Base-by-base conservation (phyloP, 306 rosid genomes). In the Biancaea sappan region DNA sequence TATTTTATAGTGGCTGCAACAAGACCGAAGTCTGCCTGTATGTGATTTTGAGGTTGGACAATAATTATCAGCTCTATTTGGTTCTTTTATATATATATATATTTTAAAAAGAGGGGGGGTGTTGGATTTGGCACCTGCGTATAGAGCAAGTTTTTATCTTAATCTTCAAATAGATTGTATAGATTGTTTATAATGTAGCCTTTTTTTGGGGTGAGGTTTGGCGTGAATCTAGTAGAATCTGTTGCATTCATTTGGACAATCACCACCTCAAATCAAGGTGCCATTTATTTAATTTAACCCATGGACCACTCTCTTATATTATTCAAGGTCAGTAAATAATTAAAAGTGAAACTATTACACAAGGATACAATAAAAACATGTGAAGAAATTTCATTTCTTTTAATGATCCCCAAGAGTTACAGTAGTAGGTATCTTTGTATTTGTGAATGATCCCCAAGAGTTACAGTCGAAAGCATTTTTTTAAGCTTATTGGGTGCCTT, bases 361-460 rank as follows among this genome's bases (percentile, higher is more conserved):
- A 60, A n/a, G 38, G 32, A 15, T 16, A 35, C 31, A 10, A 4
- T 35, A 5, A 19, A 5, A 19, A 62, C 11, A 37, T 37, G 18
- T 37, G 50, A 62, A 62, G 18, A 60, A 60, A 25, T 59, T 59
- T 59, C 22, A 21, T 61, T 61, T 9, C 68, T 22, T 63, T 57
- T 35, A 9, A 21, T 9, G 24, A 38, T 21, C 13, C 26, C 3
- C n/a, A n/a, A n/a, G n/a, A n/a, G n/a, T n/a, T 19, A 16, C 21
- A 5, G 5, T 28, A 38, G 54, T 43, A 25, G 52, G 34, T 11
- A 22, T 63, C 16, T 64, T 63, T 37, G 41, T 6, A 64, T 4
- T 64, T 38, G 52, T 19, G 22, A 22, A 21, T 40, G 52, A 65
- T 22, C 22, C 31, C n/a, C n/a, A n/a, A n/a, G n/a, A n/a, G n/a